A percentile compares a stretch with the other conserved stretches of the same genome.
phyloP scores from a whole-genome alignment of 257 asterid genomes.

The Mentha longifolia region DNA sequence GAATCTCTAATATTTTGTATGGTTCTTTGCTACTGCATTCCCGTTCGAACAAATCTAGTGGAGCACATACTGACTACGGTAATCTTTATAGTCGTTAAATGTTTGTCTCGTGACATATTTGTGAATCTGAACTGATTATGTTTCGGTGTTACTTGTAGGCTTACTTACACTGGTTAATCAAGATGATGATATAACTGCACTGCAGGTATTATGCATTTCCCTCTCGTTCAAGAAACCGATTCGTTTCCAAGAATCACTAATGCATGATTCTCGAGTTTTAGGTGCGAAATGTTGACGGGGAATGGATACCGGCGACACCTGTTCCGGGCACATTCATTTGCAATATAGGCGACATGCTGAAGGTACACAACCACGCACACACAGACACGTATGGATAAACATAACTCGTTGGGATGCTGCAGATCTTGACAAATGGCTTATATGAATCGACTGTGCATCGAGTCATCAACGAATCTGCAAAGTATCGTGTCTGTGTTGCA shows the following conservation, averaged over 20 bases:
- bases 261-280: constrained; percentile 26
- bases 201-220: too few relatives aligned
- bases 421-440: constrained; percentile 77
- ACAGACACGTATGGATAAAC: too few relatives aligned
- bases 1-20: constrained; percentile 29
- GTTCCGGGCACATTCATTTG: constrained; percentile 88
- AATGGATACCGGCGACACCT: constrained; percentile 81
- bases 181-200: constrained; percentile 83
- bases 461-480: constrained; percentile 64
- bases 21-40: constrained; percentile 32
- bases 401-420: constrained; percentile 24
- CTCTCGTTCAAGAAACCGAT: neutral
- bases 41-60: constrained; percentile 56
- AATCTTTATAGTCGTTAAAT: constrained; percentile 31
- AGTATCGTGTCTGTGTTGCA: constrained; percentile 81
- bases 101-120: constrained; percentile 8
- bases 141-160: constrained; percentile 50
- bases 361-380: constrained; percentile 48
- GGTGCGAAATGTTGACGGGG: constrained; percentile 77
- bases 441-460: constrained; percentile 90
- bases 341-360: constrained; percentile 91
- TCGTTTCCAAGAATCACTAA: neutral
- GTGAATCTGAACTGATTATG: neutral
- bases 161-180: constrained; percentile 91
- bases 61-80: constrained; percentile 99